phyloP scores from a whole-genome alignment of 2,329 filamentous ascomycete genomes.

The Microcyclospora pomicola region DNA sequence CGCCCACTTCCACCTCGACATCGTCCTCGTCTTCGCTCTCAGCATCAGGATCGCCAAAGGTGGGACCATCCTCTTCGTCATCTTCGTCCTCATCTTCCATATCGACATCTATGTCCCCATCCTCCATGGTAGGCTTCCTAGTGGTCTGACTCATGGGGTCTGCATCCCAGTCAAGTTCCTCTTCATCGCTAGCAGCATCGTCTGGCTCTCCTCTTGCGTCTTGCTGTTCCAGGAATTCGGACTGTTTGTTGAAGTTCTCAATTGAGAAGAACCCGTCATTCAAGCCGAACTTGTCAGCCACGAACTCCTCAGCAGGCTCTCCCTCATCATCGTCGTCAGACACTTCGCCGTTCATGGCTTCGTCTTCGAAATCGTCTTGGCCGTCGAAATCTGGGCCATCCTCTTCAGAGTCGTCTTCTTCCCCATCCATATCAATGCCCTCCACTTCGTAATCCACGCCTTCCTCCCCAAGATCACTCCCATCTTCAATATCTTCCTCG shows the following conservation, averaged over 20 bases:
- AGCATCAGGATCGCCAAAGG: conserved; percentile 69
- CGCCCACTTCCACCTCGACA: conserved; percentile 44
- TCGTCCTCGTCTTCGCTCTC: conserved; percentile 49
- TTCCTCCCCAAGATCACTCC: conserved; percentile 22
- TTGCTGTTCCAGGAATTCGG: conserved; percentile 76
- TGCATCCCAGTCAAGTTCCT: conserved; percentile 75
- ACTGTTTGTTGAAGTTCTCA: conserved; percentile 91
- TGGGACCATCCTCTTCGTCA: conserved; percentile 61
- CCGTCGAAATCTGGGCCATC: conserved; percentile 24
- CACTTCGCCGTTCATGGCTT: conserved; percentile 29
- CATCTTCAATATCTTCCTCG: conserved; percentile 17
- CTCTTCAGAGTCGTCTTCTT: conserved; percentile 28
- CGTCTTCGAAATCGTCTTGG: conserved; percentile 21
- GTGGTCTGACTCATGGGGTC: conserved; percentile 46
- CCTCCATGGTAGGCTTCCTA: conserved; percentile 20
- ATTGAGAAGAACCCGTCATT: conserved; percentile 98
- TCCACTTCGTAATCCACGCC: conserved; percentile 23
- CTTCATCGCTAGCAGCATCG: conserved; percentile 65
- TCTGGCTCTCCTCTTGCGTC: conserved; percentile 67
- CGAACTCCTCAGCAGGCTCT: conserved; percentile 41
- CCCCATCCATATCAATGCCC: conserved; percentile 20
- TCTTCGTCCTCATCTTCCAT: conserved; percentile 38
- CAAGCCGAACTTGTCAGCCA: conserved; percentile 65
- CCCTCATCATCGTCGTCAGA: conserved; percentile 15
- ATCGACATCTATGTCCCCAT: conserved; percentile 19